Evolutionary conservation across 352 stramenopile species (phyloP).

Genomic region (Elongisporangium anandrum): DNA sequence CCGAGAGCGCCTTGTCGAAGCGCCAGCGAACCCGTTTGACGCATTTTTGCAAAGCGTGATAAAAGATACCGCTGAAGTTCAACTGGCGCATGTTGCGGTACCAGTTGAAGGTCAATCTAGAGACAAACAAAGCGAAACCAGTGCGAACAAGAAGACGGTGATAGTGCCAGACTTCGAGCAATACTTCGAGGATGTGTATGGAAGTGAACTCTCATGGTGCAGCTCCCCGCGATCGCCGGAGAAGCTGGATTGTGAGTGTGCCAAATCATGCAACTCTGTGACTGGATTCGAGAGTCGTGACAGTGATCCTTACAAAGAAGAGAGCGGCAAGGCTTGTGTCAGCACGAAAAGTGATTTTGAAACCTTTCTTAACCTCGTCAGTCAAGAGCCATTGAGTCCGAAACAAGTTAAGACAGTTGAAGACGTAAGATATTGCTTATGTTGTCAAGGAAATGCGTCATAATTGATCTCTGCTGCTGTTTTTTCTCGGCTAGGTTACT

Average conservation of each 20-base stretch:
- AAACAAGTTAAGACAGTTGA: neutral
- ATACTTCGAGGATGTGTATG: constrained; percentile 1
- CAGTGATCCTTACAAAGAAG: neutral
- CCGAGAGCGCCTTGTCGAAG: neutral
- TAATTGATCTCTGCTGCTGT: neutral
- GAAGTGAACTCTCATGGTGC: neutral
- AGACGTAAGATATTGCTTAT: neutral
- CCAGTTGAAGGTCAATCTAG: neutral
- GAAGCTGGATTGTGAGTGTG: neutral
- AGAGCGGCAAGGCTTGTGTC: neutral
- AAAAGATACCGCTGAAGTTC: constrained; percentile 4
- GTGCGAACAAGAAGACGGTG: neutral
- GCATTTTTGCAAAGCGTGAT: neutral
- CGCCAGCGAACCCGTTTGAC: constrained; percentile 18
- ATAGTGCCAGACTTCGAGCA: neutral
- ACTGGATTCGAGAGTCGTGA: neutral
- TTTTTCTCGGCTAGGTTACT: neutral
- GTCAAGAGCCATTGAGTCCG: neutral
- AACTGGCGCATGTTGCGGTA: neutral
- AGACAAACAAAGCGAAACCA: neutral
- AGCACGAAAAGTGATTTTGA: neutral
- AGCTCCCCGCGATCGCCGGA: neutral
- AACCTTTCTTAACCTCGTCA: neutral
- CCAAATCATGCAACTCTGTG: neutral
- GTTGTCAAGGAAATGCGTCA: neutral